Conservation (phyloP, 345 rosid species). For the Linum lewisii region DNA sequence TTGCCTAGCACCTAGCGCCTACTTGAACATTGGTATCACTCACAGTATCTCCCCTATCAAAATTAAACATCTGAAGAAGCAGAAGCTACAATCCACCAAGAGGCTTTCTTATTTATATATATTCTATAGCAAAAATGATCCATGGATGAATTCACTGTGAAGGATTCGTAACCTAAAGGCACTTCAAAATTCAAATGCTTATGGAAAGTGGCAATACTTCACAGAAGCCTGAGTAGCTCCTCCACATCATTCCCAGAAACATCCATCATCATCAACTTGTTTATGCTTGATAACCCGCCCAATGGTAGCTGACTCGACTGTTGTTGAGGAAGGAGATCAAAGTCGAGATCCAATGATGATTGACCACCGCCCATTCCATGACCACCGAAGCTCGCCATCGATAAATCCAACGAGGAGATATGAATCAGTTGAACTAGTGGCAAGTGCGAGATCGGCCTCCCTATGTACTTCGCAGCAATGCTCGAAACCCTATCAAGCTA, state of each 20-base stretch:
- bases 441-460: conserved; percentile 86
- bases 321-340: conserved; percentile 51
- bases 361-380: conserved; percentile 40
- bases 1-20: too few relatives aligned
- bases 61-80: too few relatives aligned
- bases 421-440: conserved; percentile 73
- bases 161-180: too few relatives aligned
- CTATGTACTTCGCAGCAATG: conserved; percentile 94
- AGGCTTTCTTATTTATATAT: too few relatives aligned
- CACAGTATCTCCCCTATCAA: too few relatives aligned
- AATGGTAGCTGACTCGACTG: conserved; percentile 41
- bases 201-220: too few relatives aligned
- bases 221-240: conserved; percentile 73
- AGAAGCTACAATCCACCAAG: too few relatives aligned
- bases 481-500: conserved; percentile 94
- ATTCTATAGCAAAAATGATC: too few relatives aligned
- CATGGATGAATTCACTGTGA: too few relatives aligned
- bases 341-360: conserved; percentile 88
- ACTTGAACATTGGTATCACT: too few relatives aligned
- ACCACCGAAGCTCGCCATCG: conserved; percentile 56
- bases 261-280: conserved; percentile 74
- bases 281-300: conserved; percentile 62
- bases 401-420: conserved; percentile 66
- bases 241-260: conserved; percentile 63
- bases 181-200: too few relatives aligned